phyloP scores from a whole-genome alignment of 371 early-diverging fungal species.

The Mortierella sp. region DNA sequence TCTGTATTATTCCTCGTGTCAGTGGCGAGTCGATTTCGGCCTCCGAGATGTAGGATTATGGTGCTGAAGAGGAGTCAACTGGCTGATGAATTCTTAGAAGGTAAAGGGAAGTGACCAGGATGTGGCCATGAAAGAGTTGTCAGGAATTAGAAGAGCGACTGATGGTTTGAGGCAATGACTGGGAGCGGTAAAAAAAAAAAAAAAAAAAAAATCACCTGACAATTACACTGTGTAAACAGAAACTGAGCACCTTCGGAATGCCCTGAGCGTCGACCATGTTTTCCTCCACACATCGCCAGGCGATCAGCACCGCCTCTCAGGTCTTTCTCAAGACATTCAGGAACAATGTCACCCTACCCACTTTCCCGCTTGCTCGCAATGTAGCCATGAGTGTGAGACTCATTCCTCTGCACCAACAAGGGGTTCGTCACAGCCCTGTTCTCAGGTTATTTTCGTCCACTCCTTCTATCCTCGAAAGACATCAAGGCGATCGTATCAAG shows the following conservation, averaged over 20 bases:
- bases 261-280: conserved; percentile 14
- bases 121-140: background rate
- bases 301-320: conserved; percentile 18
- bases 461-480: background rate
- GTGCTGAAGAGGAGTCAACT: background rate
- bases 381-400: background rate
- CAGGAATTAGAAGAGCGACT: background rate
- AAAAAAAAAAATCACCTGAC: conserved; percentile 1
- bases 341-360: background rate
- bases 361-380: background rate
- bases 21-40: background rate
- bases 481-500: background rate
- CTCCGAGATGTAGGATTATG: background rate
- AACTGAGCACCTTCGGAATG: background rate
- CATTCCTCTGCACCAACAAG: background rate
- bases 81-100: background rate
- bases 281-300: conserved; percentile 7
- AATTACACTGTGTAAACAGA: background rate
- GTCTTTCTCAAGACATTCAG: conserved; percentile 2
- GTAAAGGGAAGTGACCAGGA: background rate
- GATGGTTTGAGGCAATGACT: background rate
- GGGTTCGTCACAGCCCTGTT: background rate
- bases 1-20: background rate
- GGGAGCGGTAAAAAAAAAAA: background rate
- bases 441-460: conserved; percentile 5